Conservation (phyloP, 2,329 filamentous ascomycete species). For the Pseudonectria foliicola region DNA sequence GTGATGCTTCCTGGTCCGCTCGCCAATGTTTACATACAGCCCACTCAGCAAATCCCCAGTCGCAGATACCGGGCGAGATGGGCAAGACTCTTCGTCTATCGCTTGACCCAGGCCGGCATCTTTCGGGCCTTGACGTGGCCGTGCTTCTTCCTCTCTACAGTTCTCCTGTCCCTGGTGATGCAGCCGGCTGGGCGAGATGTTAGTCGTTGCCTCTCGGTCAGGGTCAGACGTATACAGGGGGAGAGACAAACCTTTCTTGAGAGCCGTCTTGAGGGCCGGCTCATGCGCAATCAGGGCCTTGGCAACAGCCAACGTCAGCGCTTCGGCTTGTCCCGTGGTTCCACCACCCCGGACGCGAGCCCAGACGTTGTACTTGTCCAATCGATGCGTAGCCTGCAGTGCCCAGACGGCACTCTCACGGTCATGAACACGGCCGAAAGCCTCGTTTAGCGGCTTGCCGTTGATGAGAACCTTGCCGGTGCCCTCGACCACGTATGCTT, state of each 20-base stretch:
- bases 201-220: slow-evolving; percentile 28
- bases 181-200: slow-evolving; percentile 65
- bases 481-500: slow-evolving; percentile 85
- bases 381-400: slow-evolving; percentile 68
- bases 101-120: slow-evolving; percentile 97
- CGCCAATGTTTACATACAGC: slow-evolving; percentile 13
- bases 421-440: slow-evolving; percentile 84
- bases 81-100: slow-evolving; percentile 32
- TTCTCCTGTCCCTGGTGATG: slow-evolving; percentile 83
- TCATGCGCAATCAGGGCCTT: slow-evolving; percentile 88
- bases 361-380: slow-evolving; percentile 98
- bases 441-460: slow-evolving; percentile 73
- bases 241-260: slow-evolving; percentile 71
- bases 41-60: slow-evolving; percentile 9
- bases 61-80: slow-evolving; percentile 5
- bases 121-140: slow-evolving; percentile 96
- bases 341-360: slow-evolving; percentile 78
- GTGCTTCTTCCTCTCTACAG: slow-evolving; percentile 96
- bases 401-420: slow-evolving; percentile 92
- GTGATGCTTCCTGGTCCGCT: slow-evolving; percentile 6
- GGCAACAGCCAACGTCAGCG: slow-evolving; percentile 80
- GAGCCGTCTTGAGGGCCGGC: slow-evolving; percentile 77
- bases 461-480: slow-evolving; percentile 87
- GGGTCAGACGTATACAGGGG: slow-evolving; percentile 5
- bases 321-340: slow-evolving; percentile 91